A percentile compares a stretch with the other conserved stretches of the same genome.
phyloP scores from a whole-genome alignment of 768 basidiomycete genomes.

The Bullera alba region DNA sequence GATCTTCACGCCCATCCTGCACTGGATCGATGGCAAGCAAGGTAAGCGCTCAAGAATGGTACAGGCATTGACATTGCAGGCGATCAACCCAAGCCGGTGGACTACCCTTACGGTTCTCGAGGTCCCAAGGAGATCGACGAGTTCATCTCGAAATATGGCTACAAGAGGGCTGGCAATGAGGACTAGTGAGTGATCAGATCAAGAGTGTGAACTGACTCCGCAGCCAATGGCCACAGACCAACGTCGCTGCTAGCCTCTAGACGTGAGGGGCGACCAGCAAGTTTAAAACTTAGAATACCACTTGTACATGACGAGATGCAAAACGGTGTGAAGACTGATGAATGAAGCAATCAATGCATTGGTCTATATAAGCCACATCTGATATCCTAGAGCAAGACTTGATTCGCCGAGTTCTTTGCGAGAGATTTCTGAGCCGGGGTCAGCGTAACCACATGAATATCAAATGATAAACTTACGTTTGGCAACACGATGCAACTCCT shows the following conservation, averaged over 20 bases:
- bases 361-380: no score
- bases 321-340: no score
- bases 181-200: conserved; percentile 62
- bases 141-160: conserved; percentile 72
- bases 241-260: conserved; percentile 45
- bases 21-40: conserved; percentile 83
- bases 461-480: conserved; percentile 21
- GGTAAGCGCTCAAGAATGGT: conserved; percentile 46
- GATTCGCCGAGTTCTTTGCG: conserved; percentile 42
- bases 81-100: conserved; percentile 59
- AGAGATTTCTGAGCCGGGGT: conserved; percentile 45
- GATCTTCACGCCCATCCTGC: conserved; percentile 60
- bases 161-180: conserved; percentile 55
- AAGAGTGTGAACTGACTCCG: not conserved
- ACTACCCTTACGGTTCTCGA: conserved; percentile 88
- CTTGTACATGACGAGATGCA: no score
- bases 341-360: no score
- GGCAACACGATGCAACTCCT: conserved; percentile 50
- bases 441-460: not conserved
- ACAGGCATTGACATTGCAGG: not conserved
- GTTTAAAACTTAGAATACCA: no score
- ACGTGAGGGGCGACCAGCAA: not conserved
- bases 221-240: conserved; percentile 71
- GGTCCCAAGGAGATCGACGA: conserved; percentile 78
- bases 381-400: conserved; percentile 47